Conservation (phyloP, 306 rosid species). For the Acacia acuminata region DNA sequence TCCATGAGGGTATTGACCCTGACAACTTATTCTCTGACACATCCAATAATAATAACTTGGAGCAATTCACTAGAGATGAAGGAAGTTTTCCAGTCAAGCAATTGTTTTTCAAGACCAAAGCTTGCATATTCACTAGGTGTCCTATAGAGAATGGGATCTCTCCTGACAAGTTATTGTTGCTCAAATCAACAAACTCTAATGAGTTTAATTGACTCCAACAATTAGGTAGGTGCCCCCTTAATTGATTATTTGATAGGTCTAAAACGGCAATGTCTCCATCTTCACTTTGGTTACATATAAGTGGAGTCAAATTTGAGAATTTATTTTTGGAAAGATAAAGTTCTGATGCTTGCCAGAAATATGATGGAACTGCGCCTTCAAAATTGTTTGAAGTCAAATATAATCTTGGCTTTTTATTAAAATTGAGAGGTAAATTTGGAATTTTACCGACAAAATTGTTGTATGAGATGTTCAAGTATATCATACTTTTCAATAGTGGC, state of each 20-base stretch:
- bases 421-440: not conserved
- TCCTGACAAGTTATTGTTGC: not conserved
- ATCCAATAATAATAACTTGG: too few species aligned
- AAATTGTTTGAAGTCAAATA: not conserved
- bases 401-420: accelerated
- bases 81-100: too few species aligned
- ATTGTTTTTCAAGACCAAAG: too few species aligned
- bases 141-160: not conserved
- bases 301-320: not conserved
- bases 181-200: not conserved
- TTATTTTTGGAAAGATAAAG: not conserved
- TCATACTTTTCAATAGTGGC: not conserved
- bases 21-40: too few species aligned
- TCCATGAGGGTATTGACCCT: too few species aligned
- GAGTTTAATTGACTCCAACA: not conserved
- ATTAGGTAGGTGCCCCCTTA: not conserved
- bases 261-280: not conserved
- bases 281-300: not conserved
- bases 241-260: not conserved
- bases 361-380: not conserved
- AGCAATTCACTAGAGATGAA: too few species aligned
- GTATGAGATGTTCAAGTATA: not conserved
- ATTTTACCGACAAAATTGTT: not conserved
- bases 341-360: not conserved
- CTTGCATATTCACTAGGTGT: too few species aligned